A percentile compares a stretch with the other conserved stretches of the same genome.
Evolutionary conservation across 2,329 filamentous ascomycete genomes (phyloP).

Genomic region (Fusarium drepaniforme): DNA sequence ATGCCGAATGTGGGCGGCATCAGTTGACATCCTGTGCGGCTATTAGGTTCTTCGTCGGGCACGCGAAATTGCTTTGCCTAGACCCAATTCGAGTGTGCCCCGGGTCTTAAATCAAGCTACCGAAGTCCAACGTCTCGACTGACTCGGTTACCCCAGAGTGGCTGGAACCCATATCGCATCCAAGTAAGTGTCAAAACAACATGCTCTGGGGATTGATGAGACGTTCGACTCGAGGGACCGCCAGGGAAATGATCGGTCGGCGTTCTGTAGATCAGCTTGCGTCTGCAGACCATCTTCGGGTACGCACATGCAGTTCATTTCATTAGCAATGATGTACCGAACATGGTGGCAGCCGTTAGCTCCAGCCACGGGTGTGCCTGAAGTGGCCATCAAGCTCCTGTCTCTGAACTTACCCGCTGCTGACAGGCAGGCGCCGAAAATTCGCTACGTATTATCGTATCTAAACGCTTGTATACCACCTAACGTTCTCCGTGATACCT

Average conservation of each 20-base stretch:
- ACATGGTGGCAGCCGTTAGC: conserved; percentile 3
- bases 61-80: conserved; percentile 13
- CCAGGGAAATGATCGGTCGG: not conserved
- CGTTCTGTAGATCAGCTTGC: not conserved
- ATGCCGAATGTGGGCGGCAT: conserved; percentile 15
- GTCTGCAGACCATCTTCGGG: conserved; percentile 8
- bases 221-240: not conserved
- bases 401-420: not conserved
- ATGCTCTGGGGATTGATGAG: not conserved
- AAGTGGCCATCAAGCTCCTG: conserved; percentile 5
- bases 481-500: not conserved
- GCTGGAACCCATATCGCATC: conserved; percentile 2
- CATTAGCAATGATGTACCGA: not conserved
- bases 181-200: not conserved
- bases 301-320: conserved; percentile 4
- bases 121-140: conserved; percentile 12
- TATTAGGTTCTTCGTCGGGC: conserved; percentile 12
- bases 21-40: conserved; percentile 21
- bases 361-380: not conserved
- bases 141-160: conserved; percentile 29
- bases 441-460: not conserved
- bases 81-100: conserved; percentile 23
- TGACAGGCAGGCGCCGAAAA: not conserved
- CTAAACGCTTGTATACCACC: not conserved
- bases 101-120: conserved; percentile 16